Evolutionary conservation across 169 alveolate species (phyloP), one percentile per base, ranked within the genome.

Genomic region (Cyclospora cayetanensis): DNA sequence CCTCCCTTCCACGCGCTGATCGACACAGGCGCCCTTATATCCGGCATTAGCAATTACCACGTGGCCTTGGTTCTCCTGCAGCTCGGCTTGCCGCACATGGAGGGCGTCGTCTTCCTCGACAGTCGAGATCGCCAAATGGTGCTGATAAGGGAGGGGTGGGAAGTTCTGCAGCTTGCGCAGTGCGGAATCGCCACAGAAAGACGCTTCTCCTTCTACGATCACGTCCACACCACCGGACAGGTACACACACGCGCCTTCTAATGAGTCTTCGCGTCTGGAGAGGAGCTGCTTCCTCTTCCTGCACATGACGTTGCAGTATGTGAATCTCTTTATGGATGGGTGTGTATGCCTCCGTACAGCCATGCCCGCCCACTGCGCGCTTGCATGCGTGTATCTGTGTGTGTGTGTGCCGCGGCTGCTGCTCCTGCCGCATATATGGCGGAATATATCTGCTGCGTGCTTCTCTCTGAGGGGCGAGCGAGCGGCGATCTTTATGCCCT

Each of bases 171-270:
- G 66, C 92, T 96, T 39, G 96, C 97, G 4, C 97, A 96, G 93
- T 96, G 97, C 91, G 97, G 97, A 41, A 91, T 97, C 11, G 97
- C 98, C 5, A 95, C 95, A 29, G 95, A 95, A 42, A 94, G 95
- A 42, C 87, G 99, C 31, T 96, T 97, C 94, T 94, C 97, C 72
- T 97, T 97, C 95, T 97, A 97, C 94, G 99, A 97, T 93, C 99
- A 97, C 85, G 97, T 91, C 25, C 87, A 80, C 42, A 79, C 90
- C 22, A 55, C 93, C 2, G 90, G 83, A 34, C 90, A 74, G 83
- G 89, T 35, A 22, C 34, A 42, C 22, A n/a, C n/a, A n/a, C n/a
- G n/a, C n/a, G n/a, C n/a, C n/a, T n/a, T n/a, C n/a, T n/a, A n/a
- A n/a, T n/a, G n/a, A n/a, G n/a, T n/a, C n/a, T n/a, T n/a, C n/a